These are phyloP conservation scores for Eucalyptus cloeziana DNA, from an alignment of 345 rosid species.

Conservation along the genomic window DNA sequence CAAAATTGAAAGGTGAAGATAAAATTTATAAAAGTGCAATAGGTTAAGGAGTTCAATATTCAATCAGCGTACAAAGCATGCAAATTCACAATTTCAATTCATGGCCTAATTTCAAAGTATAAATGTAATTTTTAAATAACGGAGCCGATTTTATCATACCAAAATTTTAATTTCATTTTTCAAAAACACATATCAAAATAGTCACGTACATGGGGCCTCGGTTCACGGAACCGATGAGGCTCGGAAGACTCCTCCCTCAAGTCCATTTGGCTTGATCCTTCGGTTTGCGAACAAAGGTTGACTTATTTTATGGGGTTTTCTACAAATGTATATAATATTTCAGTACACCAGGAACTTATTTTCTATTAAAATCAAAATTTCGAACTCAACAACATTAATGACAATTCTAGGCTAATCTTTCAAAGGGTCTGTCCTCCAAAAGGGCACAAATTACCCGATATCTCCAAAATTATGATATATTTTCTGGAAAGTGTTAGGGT, in stretches of 20 bases:
- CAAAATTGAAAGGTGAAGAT: no score
- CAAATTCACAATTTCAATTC: background rate
- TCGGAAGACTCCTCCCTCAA: background rate
- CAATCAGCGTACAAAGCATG: background rate
- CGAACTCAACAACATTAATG: background rate
- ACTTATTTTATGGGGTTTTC: background rate
- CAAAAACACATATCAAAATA: no score
- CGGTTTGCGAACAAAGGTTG: background rate
- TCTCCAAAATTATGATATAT: fast-evolving
- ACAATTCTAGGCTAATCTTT: background rate
- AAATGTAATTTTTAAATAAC: background rate
- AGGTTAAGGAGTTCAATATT: no score
- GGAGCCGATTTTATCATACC: background rate
- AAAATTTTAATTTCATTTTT: background rate
- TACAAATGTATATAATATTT: no score
- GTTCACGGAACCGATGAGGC: background rate
- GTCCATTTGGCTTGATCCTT: background rate
- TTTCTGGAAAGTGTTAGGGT: background rate
- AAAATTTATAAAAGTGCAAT: no score
- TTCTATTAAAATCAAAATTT: background rate
- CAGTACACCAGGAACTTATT: background rate
- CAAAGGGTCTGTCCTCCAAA: background rate
- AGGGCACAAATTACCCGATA: fast-evolving
- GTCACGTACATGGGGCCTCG: background rate
- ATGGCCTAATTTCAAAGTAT: background rate